Conservation (phyloP, 352 stramenopile genomes). For the Globisporangium lucens region DNA sequence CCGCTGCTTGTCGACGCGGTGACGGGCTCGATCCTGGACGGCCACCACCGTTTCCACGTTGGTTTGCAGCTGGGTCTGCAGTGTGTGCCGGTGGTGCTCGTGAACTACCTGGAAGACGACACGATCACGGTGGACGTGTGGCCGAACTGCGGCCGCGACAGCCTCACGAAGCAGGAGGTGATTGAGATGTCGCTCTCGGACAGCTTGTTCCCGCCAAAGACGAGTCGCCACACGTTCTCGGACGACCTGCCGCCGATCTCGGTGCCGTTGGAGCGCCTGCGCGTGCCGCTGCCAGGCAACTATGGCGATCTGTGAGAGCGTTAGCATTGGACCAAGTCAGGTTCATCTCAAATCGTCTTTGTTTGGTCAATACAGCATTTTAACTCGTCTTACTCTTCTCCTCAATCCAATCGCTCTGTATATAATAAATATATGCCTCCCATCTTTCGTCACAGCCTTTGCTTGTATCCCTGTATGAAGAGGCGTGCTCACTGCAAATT, state of each 20-base stretch:
- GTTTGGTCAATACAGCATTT: not conserved
- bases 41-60: constrained; percentile 83
- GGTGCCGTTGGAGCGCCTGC: constrained; percentile 61
- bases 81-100: constrained; percentile 72
- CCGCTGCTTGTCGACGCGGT: constrained; percentile 69
- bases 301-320: constrained; percentile 30
- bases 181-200: constrained; percentile 83
- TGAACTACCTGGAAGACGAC: constrained; percentile 82
- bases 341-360: not conserved
- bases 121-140: constrained; percentile 85
- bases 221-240: constrained; percentile 82
- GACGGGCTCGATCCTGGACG: constrained; percentile 79
- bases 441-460: not conserved
- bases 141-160: constrained; percentile 80
- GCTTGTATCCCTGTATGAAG: not conserved
- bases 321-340: not conserved
- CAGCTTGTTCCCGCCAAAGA: constrained; percentile 83
- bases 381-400: not conserved
- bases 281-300: constrained; percentile 35
- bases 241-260: constrained; percentile 83
- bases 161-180: constrained; percentile 78
- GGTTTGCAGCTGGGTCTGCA: constrained; percentile 63
- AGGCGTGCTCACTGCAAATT: not conserved
- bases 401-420: not conserved
- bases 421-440: constrained; percentile 1